Conservation (phyloP, 345 rosid genomes). For the Gossypium longicalyx region DNA sequence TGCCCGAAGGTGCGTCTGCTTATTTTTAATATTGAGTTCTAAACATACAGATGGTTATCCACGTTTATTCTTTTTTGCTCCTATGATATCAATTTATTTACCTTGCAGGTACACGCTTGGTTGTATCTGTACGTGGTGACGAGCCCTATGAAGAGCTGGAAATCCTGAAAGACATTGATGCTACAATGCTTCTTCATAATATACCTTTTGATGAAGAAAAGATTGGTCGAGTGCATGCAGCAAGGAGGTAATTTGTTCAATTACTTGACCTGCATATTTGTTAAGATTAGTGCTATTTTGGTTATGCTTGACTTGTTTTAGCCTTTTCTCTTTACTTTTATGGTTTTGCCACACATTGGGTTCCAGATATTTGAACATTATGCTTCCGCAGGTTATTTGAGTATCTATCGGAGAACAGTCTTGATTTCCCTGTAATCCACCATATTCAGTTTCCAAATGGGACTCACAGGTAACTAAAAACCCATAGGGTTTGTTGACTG, state of each 20-base stretch:
- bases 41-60: neutral
- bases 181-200: slow-evolving; percentile 81
- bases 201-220: slow-evolving; percentile 68
- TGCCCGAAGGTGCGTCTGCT: slow-evolving; percentile 77
- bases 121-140: slow-evolving; percentile 75
- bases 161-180: slow-evolving; percentile 62
- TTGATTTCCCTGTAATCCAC: slow-evolving; percentile 86
- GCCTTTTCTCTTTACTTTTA: neutral
- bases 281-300: neutral
- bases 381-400: slow-evolving; percentile 67
- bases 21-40: slow-evolving; percentile 13
- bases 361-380: neutral
- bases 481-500: neutral
- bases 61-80: neutral
- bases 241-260: slow-evolving; percentile 63
- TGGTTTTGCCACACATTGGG: neutral
- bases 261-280: neutral
- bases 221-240: slow-evolving; percentile 87
- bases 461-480: slow-evolving; percentile 55
- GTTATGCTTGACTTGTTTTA: neutral
- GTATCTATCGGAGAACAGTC: slow-evolving; percentile 59
- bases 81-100: slow-evolving; percentile 5
- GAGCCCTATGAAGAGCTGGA: slow-evolving; percentile 74
- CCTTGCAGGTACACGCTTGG: slow-evolving; percentile 82
- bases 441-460: slow-evolving; percentile 74